Base-by-base conservation (phyloP, 345 rosid genomes). In the Hypericum perforatum region DNA sequence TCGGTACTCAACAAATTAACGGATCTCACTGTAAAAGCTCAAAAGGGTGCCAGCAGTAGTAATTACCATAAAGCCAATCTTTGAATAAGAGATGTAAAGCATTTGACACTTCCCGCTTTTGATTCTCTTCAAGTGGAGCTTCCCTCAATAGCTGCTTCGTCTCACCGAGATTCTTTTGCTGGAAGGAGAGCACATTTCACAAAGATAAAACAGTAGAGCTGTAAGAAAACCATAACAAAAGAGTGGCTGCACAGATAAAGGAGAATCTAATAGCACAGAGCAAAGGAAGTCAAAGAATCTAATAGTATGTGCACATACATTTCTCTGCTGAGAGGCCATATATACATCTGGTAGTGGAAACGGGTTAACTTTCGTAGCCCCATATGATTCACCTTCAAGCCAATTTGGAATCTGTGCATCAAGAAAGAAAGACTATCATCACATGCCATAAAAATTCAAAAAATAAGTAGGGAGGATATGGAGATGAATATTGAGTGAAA, bases 21-120 rank as follows among this genome's bases (percentile, higher is more conserved):
- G 32, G 32, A 22, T 1, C 32, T 22, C 32, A 22, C 32, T 22
- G 32, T 22, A 22, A 1, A 22, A 22, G 32, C 32, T 22, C 32
- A 22, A 22, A 22, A 22, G 32, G 32, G 32, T 22, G 32, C 32
- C 32, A 22, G 32, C 32, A 22, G 32, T 58, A 52, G 53, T 39
- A 39, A 40, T 71, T 86, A 94, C 99, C 92, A 47, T 94, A 89
- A 52, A 94, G 75, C 99, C 99, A 89, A 68, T 94, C 99, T 63
- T 84, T 89, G 78, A 94, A 94, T 74, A 78, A 79, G 32, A 84
- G 75, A 73, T 94, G 99, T 48, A 94, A 79, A 39, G 99, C 97
- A 65, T 66, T 68, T 0, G 97, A 86, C 41, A 94, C 58, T 70
- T 94, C 99, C 53, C 82, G 78, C 74, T 86, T 94, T 59, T 81